Evolutionary conservation across 495 filamentous ascomycete genomes (phyloP), one percentile per base, ranked within the genome.

Genomic region (Clavariopsis aquatica): DNA sequence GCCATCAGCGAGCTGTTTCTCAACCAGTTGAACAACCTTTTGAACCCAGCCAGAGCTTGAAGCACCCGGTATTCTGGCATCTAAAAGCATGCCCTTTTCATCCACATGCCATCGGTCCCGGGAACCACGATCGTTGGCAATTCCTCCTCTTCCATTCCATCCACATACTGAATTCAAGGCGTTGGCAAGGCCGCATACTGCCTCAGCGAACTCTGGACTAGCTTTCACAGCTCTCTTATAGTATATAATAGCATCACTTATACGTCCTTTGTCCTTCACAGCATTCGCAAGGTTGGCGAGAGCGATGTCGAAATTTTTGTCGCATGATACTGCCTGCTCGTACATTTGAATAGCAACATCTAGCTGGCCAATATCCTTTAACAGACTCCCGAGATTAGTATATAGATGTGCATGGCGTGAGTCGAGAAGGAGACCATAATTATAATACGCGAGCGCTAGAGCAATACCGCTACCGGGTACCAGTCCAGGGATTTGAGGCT

Each of bases 231-330:
- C 94, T 62, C 93, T 85, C 66, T 84, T 87, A 78, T 99, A 99
- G 74, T 95, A 98, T 19, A 77, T 76, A 53, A 99, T 97, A 5
- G 94, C 95, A 66, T 99, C 94, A 59, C 85, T 90, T 63, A 96
- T 90, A 47, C 88, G 84, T 12, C 95, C 95, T 72, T 95, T 90
- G 74, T 99, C 94, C 76, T 98, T 99, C 51, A 99, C 94, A 0
- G 94, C 94, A 76, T 99, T 99, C 27, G 94, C 94, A 55, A 99
- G 80, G 72, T 99, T 99, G 31, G 94, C 96, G 51, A 99, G 80
- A 3, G 95, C 94, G 69, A 99, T 98, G 68, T 99, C 94, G 70
- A 99, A 99, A 31, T 87, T 90, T 15, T 84, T 83, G 73, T 99
- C 94, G 73, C 92, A 98, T 1, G 83, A 81, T 38, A 99, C 94